A percentile compares a stretch with the other conserved stretches of the same genome.
Evolutionary conservation across 176 grass and related monocot genomes (phyloP).

Genomic region (Leersia perrieri): DNA sequence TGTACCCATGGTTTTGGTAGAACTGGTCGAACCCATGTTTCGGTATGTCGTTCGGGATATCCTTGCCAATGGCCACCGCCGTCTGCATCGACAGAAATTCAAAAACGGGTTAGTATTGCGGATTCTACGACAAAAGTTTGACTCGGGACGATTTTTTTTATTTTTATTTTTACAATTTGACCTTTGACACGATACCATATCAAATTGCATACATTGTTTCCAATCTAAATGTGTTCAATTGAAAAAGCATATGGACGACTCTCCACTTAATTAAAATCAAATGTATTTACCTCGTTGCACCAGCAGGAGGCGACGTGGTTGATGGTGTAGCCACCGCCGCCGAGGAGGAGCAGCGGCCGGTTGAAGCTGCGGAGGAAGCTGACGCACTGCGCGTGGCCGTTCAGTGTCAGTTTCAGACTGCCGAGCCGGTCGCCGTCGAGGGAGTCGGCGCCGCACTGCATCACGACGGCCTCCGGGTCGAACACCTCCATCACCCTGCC

Average conservation of each 20-base stretch:
- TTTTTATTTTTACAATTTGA: no score
- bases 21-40: neutral
- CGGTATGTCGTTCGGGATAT: conserved; percentile 44
- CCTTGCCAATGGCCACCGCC: conserved; percentile 31
- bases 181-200: no score
- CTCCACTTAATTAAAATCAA: no score
- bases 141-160: no score
- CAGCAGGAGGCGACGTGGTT: conserved; percentile 75
- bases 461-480: conserved; percentile 26
- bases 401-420: conserved; percentile 52
- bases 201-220: no score
- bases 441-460: conserved; percentile 47
- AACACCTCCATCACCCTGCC: neutral
- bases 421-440: conserved; percentile 54
- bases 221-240: no score
- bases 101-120: neutral
- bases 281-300: conserved; percentile 80
- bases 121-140: no score
- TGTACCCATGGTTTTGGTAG: conserved; percentile 11
- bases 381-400: conserved; percentile 41
- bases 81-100: neutral
- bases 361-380: conserved; percentile 19
- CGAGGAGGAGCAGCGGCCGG: conserved; percentile 55
- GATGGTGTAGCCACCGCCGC: conserved; percentile 84
- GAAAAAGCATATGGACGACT: no score